Evolutionary conservation across 2,329 filamentous ascomycete species (phyloP).

Genomic region (Didymella sp.): DNA sequence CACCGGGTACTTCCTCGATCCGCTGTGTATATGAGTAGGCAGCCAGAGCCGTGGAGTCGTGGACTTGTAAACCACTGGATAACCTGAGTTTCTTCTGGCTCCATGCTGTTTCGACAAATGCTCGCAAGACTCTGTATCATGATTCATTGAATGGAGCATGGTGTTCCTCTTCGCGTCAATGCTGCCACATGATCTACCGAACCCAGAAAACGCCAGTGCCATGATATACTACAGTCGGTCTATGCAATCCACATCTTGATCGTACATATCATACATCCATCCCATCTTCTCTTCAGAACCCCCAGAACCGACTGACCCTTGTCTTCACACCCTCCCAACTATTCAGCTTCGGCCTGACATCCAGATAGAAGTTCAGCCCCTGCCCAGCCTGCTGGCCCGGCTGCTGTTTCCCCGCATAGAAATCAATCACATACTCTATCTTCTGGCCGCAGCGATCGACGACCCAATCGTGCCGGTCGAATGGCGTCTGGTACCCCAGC

Average conservation of each 20-base stretch:
- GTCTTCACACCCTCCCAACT: conserved; percentile 67
- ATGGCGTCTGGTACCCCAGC: conserved; percentile 88
- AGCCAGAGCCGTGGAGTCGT: no score
- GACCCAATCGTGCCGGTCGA: conserved; percentile 97
- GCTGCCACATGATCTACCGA: not conserved
- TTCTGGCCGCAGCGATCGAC: conserved; percentile 86
- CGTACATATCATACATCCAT: conserved; percentile 15
- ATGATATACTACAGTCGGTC: not conserved
- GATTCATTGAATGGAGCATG: not conserved
- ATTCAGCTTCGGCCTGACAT: conserved; percentile 71
- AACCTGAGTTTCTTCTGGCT: not conserved
- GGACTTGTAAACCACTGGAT: no score
- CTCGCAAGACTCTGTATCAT: not conserved
- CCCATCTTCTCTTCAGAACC: conserved; percentile 44
- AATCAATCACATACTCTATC: conserved; percentile 97
- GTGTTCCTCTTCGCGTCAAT: not conserved
- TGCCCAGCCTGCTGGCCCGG: conserved; percentile 48
- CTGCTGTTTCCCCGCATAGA: conserved; percentile 77
- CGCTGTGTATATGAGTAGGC: no score
- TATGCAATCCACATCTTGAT: not conserved
- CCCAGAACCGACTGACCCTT: conserved; percentile 58
- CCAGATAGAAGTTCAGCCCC: conserved; percentile 68
- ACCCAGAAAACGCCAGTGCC: conserved; percentile 7
- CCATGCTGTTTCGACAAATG: not conserved
- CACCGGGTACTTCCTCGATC: no score